phyloP scores from a whole-genome alignment of 805 yeast species.

The Metschnikowia lachancei region DNA sequence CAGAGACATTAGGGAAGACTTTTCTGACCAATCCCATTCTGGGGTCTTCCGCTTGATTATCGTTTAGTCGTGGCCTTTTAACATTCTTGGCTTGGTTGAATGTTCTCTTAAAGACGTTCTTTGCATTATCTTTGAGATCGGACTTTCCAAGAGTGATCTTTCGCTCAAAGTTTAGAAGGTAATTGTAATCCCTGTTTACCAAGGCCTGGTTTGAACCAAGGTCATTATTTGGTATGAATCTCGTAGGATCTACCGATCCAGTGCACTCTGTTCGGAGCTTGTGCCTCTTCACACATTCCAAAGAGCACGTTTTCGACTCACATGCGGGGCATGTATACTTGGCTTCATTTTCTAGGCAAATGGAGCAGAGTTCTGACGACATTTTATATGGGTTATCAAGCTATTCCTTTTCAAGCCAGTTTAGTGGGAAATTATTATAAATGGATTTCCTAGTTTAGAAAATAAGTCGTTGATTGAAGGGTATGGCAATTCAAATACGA shows the following conservation, averaged over 20 bases:
- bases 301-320: conserved; percentile 59
- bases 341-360: conserved; percentile 36
- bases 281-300: conserved; percentile 69
- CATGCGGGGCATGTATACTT: conserved; percentile 87
- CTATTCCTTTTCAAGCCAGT: too few relatives aligned
- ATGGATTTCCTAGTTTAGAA: too few relatives aligned
- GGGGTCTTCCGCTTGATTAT: conserved; percentile 19
- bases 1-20: conserved; percentile 28
- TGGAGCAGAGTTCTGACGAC: conserved; percentile 27
- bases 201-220: conserved; percentile 42
- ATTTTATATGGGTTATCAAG: neutral
- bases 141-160: conserved; percentile 54
- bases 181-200: conserved; percentile 82
- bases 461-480: too few relatives aligned
- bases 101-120: conserved; percentile 40
- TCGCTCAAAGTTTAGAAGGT: conserved; percentile 59
- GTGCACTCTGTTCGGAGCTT: conserved; percentile 60
- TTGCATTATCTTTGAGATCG: conserved; percentile 45
- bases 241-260: conserved; percentile 62
- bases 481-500: too few relatives aligned
- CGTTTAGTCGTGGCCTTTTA: conserved; percentile 14
- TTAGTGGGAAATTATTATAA: too few relatives aligned
- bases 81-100: conserved; percentile 14
- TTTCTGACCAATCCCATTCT: conserved; percentile 24
- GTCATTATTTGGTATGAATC: conserved; percentile 49